Conservation (phyloP, 352 stramenopile species). For the Globisporangium solare region DNA sequence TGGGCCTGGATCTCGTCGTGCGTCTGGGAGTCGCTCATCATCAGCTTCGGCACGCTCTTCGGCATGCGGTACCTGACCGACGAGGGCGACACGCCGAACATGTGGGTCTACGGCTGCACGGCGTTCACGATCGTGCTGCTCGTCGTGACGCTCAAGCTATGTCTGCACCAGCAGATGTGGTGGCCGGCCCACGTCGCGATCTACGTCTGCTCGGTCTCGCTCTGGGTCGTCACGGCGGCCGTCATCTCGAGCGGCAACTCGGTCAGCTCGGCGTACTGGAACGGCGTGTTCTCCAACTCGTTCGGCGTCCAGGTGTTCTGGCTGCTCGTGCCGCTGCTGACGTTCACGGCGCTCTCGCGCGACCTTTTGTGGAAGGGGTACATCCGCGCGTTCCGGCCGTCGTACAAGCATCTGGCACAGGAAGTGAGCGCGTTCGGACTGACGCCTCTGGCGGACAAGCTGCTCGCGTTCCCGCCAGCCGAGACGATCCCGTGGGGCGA, state of each 20-base stretch:
- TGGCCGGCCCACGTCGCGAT: slow-evolving; percentile 67
- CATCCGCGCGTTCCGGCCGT: slow-evolving; percentile 69
- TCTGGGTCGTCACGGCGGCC: slow-evolving; percentile 69
- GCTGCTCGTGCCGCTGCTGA: slow-evolving; percentile 67
- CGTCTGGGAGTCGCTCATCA: slow-evolving; percentile 79
- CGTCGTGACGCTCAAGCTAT: slow-evolving; percentile 94
- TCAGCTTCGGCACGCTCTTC: slow-evolving; percentile 80
- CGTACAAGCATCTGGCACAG: slow-evolving; percentile 84
- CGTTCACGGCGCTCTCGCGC: slow-evolving; percentile 62
- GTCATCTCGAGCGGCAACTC: slow-evolving; percentile 74
- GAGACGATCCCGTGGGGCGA: slow-evolving; percentile 59
- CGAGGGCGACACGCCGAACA: slow-evolving; percentile 84
- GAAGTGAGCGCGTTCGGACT: slow-evolving; percentile 72
- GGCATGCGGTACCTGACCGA: slow-evolving; percentile 75
- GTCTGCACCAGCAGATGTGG: slow-evolving; percentile 84
- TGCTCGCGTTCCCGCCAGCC: slow-evolving; percentile 76
- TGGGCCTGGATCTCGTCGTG: slow-evolving; percentile 81
- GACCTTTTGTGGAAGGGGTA: slow-evolving; percentile 86
- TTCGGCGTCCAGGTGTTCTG: slow-evolving; percentile 72
- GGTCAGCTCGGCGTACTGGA: slow-evolving; percentile 79
- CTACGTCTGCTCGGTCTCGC: slow-evolving; percentile 57
- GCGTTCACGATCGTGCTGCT: slow-evolving; percentile 94
- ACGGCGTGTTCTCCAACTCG: slow-evolving; percentile 70
- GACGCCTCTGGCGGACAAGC: slow-evolving; percentile 50
- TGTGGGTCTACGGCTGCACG: slow-evolving; percentile 93